Percentiles rank a stretch among this genome's conserved stretches.
Conservation (phyloP, 768 basidiomycete species). For the Boletus coccyginus region DNA sequence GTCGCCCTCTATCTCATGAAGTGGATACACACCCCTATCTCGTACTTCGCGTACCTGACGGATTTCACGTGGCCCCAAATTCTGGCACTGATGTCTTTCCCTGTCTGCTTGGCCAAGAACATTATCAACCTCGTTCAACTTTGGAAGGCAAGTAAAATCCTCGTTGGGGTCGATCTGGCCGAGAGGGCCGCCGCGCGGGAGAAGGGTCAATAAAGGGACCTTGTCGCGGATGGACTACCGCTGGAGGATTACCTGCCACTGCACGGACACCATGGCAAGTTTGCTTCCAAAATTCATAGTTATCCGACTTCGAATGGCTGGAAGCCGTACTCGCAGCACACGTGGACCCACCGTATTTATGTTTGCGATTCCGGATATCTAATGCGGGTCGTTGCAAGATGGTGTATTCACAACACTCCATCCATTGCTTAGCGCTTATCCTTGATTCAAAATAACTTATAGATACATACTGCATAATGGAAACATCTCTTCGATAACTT, state of each 20-base stretch:
- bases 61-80: constrained; percentile 73
- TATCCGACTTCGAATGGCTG: not conserved
- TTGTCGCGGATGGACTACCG: not conserved
- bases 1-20: constrained; percentile 92
- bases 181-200: constrained; percentile 70
- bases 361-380: constrained; percentile 4
- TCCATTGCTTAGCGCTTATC: not conserved
- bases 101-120: constrained; percentile 80
- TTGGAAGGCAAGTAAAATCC: constrained; percentile 95
- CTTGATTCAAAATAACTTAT: constrained; percentile 8
- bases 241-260: constrained; percentile 4
- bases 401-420: constrained; percentile 13
- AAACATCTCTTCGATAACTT: not conserved
- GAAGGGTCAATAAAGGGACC: constrained; percentile 12
- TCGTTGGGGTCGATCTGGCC: constrained; percentile 90
- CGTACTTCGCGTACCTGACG: constrained; percentile 15
- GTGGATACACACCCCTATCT: constrained; percentile 74
- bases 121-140: constrained; percentile 93
- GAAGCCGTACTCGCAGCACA: constrained; percentile 2
- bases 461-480: constrained; percentile 5
- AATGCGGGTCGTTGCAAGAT: constrained; percentile 7
- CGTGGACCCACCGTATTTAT: constrained; percentile 8
- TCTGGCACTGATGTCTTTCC: constrained; percentile 59
- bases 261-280: constrained; percentile 5
- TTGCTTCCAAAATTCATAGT: constrained; percentile 8